These are phyloP conservation scores for Pyrenophora tritici-repentis DNA, from an alignment of 2,329 filamentous ascomycete species.

Conservation along the genomic window DNA sequence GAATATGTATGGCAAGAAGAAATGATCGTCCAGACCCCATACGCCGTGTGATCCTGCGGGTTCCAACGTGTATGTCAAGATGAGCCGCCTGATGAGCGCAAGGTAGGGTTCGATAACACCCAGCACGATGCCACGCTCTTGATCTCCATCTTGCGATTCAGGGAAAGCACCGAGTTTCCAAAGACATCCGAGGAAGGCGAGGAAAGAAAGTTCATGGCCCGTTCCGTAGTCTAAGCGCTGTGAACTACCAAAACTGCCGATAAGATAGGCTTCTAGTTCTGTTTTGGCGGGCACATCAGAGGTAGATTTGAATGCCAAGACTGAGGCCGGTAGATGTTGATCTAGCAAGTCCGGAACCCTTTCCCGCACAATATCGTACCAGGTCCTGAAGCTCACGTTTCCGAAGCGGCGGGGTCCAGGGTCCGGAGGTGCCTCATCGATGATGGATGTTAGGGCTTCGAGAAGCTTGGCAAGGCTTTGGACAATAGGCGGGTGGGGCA, in stretches of 20 bases:
- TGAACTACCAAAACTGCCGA: conserved; percentile 84
- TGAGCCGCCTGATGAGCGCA: conserved; percentile 78
- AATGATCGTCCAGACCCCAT: conserved; percentile 98
- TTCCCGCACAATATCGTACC: conserved; percentile 72
- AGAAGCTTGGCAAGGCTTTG: conserved; percentile 70
- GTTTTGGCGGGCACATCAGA: conserved; percentile 56
- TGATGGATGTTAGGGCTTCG: conserved; percentile 65
- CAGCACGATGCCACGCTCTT: conserved; percentile 80
- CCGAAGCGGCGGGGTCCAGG: conserved; percentile 87
- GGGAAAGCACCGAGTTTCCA: conserved; percentile 89
- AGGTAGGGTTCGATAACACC: conserved; percentile 85
- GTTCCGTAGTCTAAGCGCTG: conserved; percentile 95
- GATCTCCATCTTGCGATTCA: conserved; percentile 58
- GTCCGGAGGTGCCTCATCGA: conserved; percentile 81
- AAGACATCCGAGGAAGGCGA: conserved; percentile 85
- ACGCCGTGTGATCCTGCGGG: conserved; percentile 96
- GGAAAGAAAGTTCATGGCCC: conserved; percentile 91
- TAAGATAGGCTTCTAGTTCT: conserved; percentile 78
- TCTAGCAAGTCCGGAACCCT: conserved; percentile 62
- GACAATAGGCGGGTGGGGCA: conserved; percentile 62
- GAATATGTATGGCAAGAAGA: conserved; percentile 91
- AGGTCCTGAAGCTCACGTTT: conserved; percentile 86
- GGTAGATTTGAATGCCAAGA: conserved; percentile 47
- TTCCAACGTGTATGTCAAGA: conserved; percentile 89
- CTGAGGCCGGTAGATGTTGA: conserved; percentile 58